A percentile compares a stretch with the other conserved stretches of the same genome.
These are phyloP conservation scores for Eucalyptus camaldulensis DNA, from an alignment of 345 rosid genomes.

Conservation along the genomic window DNA sequence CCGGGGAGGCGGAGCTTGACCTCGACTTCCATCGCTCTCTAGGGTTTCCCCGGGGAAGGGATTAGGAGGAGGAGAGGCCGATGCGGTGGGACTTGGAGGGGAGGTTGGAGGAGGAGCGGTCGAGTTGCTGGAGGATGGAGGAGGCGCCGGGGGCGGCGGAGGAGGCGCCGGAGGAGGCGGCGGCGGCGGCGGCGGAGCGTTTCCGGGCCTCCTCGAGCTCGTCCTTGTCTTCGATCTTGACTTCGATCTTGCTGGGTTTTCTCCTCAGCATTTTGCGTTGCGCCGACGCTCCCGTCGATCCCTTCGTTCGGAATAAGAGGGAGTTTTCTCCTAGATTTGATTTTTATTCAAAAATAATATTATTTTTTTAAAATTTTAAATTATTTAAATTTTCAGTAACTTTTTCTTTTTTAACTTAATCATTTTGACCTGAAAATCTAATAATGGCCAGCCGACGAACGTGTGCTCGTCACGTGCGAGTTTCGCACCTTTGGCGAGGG, in stretches of 20 bases:
- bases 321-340: neutral
- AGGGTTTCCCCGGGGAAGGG: neutral
- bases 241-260: constrained; percentile 73
- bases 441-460: neutral
- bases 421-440: neutral
- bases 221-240: constrained; percentile 57
- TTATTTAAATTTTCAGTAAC: neutral
- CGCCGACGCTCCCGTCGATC: neutral
- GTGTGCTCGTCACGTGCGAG: neutral
- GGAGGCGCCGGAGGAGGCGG: constrained; percentile 5
- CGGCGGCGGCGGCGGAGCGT: constrained; percentile 12
- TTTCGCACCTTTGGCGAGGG: neutral
- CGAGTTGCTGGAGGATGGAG: constrained; percentile 45
- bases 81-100: constrained; percentile 50
- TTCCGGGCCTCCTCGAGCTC: constrained; percentile 75
- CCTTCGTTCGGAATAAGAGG: neutral
- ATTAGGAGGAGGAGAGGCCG: constrained; percentile 27
- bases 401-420: neutral
- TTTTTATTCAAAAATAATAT: neutral
- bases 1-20: constrained; percentile 58
- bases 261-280: constrained; percentile 58
- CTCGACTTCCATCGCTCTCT: constrained; percentile 59
- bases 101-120: constrained; percentile 33
- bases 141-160: constrained; percentile 5
- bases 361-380: neutral